Evolutionary conservation across 1,284 basidiomycete genomes (phyloP), one percentile per base, ranked within the genome.

Genomic region (Lignosus rhinocerotis): DNA sequence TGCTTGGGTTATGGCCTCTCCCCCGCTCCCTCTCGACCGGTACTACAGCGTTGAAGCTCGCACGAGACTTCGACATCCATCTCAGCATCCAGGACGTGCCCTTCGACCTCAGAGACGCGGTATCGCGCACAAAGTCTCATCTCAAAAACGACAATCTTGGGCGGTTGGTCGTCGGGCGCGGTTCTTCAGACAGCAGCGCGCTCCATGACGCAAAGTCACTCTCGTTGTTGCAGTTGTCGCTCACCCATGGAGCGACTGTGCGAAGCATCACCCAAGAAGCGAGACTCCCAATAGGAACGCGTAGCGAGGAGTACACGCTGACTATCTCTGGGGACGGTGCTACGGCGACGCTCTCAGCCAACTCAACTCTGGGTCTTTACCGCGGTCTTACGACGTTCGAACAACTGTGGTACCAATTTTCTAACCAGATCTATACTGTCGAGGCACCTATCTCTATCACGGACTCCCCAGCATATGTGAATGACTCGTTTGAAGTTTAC

Each of bases 341-440:
- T 0, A 46, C 71, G 1, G 91, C 90, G 1, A 78, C 73, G 0
- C 72, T 96, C 39, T 76, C 70, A 0, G 88, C 93, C 1, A 85
- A 85, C 59, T 87, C 88, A 30, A 84, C 90, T 0, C 74, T 96
- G 17, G 93, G 94, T 0, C 73, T 94, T 16, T 82, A 88, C 45
- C 80, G 94, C 51, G 94, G 92, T 0, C 73, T 96, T 53, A 87
- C 90, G n/a, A 94, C 92, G 0, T 93, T 96, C 69, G 76, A 80
- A 42, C 92, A 94, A 72, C 71, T 96, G 25, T 89, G 85, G 82
- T 92, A 88, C 66, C 77, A 81, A 30, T 72, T 72, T 44, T 69
- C 66, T 12, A 78, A 70, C 2, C 68, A 72, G n/a, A 79, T 77
- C 0, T 91, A 91, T 61, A 81, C 82, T 0, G 71, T 83, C 51